Base-by-base conservation (phyloP, 2,329 filamentous ascomycete genomes). In the Chaetothyriales sp. region DNA sequence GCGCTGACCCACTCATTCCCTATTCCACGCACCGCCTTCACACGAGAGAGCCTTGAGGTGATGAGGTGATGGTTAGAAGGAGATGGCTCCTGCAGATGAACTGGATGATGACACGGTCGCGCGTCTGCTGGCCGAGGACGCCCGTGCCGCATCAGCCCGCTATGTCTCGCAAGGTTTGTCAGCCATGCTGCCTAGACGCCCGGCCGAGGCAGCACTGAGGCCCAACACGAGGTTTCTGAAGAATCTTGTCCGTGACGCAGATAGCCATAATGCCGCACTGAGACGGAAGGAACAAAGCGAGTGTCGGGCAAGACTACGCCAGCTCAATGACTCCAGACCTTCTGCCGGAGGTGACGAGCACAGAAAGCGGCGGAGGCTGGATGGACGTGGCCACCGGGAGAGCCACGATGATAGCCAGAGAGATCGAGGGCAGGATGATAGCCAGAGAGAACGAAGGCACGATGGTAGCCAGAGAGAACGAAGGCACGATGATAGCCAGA, bases 201-300 rank as follows among this genome's bases (percentile, higher is more conserved):
- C 82, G 52, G 69, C 77, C 46, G 77, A 78, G 59, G 79, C 82
- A 49, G 87, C 86, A 0, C 10, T 40, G 33, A 95, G 90, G 65
- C 89, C 90, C 2, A 97, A 98, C 63, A 95, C 86, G 0, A 79
- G 85, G 33, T 97, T 97, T 65, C 71, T 98, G 44, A 82, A 82
- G 53, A 85, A 92, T 62, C 86, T 97, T 52, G 87, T 98, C 56
- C 85, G 83, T 57, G 85, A 92, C 59, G 94, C 88, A 7, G 85
- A 94, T 61, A 84, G 70, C 50, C 90, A 98, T 69, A 98, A 98
- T 75, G 81, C 85, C 20, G 85, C 87, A 0, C 73, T 97, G 28
- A 78, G 88, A 18, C 86, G 85, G 0, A 94, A 83, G 63, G 90
- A 97, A 66, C 82, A 83, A 22, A 81, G 85, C 47, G 89, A 97